These are phyloP conservation scores for Spatholobus suberectus DNA, from an alignment of 306 rosid genomes.

Conservation along the genomic window DNA sequence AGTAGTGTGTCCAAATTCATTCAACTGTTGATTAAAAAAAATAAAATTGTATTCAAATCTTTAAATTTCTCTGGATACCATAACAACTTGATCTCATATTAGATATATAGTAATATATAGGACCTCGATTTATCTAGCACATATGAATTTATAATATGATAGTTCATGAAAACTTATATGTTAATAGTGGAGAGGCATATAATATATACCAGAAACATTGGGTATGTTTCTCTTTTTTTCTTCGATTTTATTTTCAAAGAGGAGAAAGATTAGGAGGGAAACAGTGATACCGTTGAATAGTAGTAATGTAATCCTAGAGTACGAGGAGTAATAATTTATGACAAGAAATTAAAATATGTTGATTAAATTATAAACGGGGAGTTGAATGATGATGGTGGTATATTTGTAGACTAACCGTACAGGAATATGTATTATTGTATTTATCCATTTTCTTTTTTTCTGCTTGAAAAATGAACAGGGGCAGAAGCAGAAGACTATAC, in stretches of 20 bases:
- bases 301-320: not conserved
- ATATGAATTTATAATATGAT: not conserved
- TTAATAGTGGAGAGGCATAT: not conserved
- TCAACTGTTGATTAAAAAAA: not conserved
- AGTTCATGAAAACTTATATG: not conserved
- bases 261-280: not conserved
- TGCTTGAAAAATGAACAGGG: not conserved
- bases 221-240: not conserved
- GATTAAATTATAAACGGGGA: not conserved
- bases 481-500: constrained; percentile 25
- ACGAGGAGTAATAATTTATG: not conserved
- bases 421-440: constrained; percentile 1
- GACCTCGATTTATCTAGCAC: not conserved
- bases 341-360: not conserved
- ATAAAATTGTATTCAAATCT: not conserved
- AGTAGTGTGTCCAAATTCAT: not conserved
- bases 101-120: not conserved
- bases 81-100: not conserved
- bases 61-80: not conserved
- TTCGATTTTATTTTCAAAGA: not conserved
- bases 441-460: not conserved
- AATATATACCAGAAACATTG: not conserved
- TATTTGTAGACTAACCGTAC: not conserved
- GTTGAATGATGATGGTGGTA: not conserved
- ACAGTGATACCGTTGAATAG: not conserved